Base-by-base conservation (phyloP, 2,329 filamentous ascomycete species). In the Colletotrichum sp. region DNA sequence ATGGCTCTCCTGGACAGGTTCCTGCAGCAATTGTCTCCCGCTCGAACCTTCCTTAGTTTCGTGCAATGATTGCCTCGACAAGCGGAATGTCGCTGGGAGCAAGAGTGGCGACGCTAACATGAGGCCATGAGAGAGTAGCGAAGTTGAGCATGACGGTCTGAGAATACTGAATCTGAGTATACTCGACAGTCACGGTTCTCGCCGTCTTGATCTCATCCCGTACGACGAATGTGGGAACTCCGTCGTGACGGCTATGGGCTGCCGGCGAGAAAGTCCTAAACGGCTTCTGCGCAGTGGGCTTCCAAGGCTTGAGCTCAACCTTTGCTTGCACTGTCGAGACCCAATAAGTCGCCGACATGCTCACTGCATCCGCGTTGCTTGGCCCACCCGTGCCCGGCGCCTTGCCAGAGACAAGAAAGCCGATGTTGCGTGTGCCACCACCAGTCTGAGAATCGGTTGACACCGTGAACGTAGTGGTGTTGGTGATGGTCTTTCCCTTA, bases 141-240 rank as follows among this genome's bases (percentile, higher is more conserved):
- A 78, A 78, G 67, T 78, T 63, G 12, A 78, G 71, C 13, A 58
- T 34, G 10, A 78, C 74, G 0, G 28, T 80, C 79, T 86, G 84
- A 1, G 83, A 82, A 55, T 86, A 86, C 72, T 86, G 84, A 13
- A 85, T 84, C 79, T 86, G 83, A 0, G 71, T 82, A 5, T 75
- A 81, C 63, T 55, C 38, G 18, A 75, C 69, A 10, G 52, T 43
- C 28, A 72, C 55, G 10, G 69, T 67, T 24, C 38, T 72, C 3
- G 12, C 61, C 5, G 9, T 8, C 0, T 12, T 36, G 15, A 75
- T 63, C 15, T 36, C 21, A 6, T 67, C 61, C 12, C 38, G 5
- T 1, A 63, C 61, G 0, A 34, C 21, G 38, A 57, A 75, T 1
- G 24, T 30, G 1, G 72, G 72, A 3, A 75, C 63, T 4, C 38